A percentile compares a stretch with the other conserved stretches of the same genome.
Evolutionary conservation across 2,329 filamentous ascomycete genomes (phyloP).

Genomic region (Pseudocercospora fuligena): DNA sequence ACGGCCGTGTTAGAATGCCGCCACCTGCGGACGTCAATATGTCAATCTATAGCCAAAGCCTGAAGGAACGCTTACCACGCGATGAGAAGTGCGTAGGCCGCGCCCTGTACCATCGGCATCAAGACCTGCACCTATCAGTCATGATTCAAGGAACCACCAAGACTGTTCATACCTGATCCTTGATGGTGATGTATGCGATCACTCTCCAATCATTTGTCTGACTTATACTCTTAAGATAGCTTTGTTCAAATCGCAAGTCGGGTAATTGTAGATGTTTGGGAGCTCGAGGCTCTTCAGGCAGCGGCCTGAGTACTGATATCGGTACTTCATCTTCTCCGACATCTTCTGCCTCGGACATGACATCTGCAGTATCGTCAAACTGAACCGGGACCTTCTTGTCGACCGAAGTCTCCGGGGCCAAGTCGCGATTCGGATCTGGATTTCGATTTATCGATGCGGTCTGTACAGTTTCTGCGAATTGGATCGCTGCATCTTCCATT

Average conservation of each 20-base stretch:
- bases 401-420: conserved; percentile 78
- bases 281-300: conserved; percentile 66
- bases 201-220: conserved; percentile 78
- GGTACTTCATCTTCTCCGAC: conserved; percentile 71
- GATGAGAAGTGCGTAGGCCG: conserved; percentile 84
- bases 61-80: conserved; percentile 51
- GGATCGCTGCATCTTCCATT: conserved; percentile 40
- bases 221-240: conserved; percentile 88
- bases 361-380: conserved; percentile 44
- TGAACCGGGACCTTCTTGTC: conserved; percentile 68
- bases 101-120: conserved; percentile 84
- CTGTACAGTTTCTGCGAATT: conserved; percentile 80
- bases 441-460: conserved; percentile 74
- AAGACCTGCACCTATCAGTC: conserved; percentile 62
- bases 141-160: background rate
- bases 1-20: conserved; percentile 83
- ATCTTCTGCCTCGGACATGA: conserved; percentile 52
- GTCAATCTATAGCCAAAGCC: background rate
- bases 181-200: conserved; percentile 80
- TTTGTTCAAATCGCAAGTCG: conserved; percentile 96
- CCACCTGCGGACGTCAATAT: conserved; percentile 62
- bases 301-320: conserved; percentile 64
- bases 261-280: conserved; percentile 56
- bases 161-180: conserved; percentile 74
- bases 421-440: conserved; percentile 71